Conservation (phyloP, 345 rosid species). For the Salix suchowensis region DNA sequence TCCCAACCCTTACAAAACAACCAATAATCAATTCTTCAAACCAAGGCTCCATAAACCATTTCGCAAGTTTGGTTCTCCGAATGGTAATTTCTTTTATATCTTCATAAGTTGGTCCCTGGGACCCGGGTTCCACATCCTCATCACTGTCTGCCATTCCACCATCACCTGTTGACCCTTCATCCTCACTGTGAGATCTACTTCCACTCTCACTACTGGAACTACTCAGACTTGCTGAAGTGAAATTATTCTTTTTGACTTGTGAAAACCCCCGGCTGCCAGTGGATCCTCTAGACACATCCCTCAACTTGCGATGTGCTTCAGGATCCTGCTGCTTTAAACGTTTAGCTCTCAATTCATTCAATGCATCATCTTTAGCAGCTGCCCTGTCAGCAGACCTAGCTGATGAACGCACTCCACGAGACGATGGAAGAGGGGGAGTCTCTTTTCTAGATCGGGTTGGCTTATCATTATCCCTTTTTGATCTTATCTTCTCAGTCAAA, state of each 20-base stretch:
- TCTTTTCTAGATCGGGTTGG: conserved; percentile 55
- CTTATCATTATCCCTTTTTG: conserved; percentile 71
- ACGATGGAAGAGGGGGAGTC: conserved; percentile 51
- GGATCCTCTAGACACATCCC: conserved; percentile 68
- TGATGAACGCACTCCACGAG: conserved; percentile 74
- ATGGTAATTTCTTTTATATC: conserved; percentile 83
- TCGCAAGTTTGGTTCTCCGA: conserved; percentile 83
- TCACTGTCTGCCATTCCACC: conserved; percentile 92
- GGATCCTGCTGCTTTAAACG: conserved; percentile 94
- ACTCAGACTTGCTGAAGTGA: conserved; percentile 58
- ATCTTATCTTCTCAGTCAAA: conserved; percentile 75
- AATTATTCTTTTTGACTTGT: conserved; percentile 60
- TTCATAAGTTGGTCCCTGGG: conserved; percentile 59
- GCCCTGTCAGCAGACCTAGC: conserved; percentile 93
- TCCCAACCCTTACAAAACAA: conserved; percentile 93
- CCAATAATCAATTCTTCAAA: conserved; percentile 94
- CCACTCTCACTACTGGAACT: conserved; percentile 87
- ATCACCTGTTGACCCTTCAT: conserved; percentile 77
- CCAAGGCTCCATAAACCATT: conserved; percentile 99
- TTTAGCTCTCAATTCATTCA: conserved; percentile 86
- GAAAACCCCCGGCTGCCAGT: conserved; percentile 58
- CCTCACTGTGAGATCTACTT: conserved; percentile 79
- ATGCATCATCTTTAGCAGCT: conserved; percentile 87
- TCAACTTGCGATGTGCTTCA: conserved; percentile 64
- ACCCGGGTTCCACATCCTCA: conserved; percentile 65